Evolutionary conservation across 805 yeast species (phyloP).

Genomic region (Yarrowia osloensis): DNA sequence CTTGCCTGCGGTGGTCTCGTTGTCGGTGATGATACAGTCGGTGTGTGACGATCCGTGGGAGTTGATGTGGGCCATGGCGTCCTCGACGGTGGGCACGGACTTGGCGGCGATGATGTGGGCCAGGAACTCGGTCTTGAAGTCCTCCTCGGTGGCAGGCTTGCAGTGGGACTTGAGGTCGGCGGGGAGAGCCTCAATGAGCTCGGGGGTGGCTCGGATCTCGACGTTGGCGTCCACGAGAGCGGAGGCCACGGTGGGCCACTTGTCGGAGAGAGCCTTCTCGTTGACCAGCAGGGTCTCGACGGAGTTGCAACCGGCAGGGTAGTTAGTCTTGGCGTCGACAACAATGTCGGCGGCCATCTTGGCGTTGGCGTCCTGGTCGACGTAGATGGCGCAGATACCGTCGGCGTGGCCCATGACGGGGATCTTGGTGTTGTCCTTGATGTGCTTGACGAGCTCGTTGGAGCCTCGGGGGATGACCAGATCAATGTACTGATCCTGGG

Average conservation of each 20-base stretch:
- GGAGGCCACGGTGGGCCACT: slow-evolving; percentile 37
- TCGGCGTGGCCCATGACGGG: slow-evolving; percentile 99
- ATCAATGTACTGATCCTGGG: slow-evolving; percentile 87
- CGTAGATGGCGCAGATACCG: slow-evolving; percentile 88
- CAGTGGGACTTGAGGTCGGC: slow-evolving; percentile 31
- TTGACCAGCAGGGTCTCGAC: slow-evolving; percentile 81
- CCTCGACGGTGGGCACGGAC: slow-evolving; percentile 57
- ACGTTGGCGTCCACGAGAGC: slow-evolving; percentile 66
- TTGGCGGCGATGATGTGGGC: slow-evolving; percentile 80
- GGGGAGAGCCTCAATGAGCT: slow-evolving; percentile 35
- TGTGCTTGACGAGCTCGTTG: slow-evolving; percentile 81
- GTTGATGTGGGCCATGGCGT: slow-evolving; percentile 86
- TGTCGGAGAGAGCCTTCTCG: slow-evolving; percentile 45
- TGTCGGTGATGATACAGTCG: slow-evolving; percentile 83
- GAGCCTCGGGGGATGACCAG: slow-evolving; percentile 98
- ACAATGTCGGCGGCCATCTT: slow-evolving; percentile 73
- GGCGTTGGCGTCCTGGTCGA: slow-evolving; percentile 76
- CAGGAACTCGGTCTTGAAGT: slow-evolving; percentile 81
- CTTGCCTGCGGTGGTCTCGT: slow-evolving; percentile 65
- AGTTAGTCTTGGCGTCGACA: slow-evolving; percentile 89
- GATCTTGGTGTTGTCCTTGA: slow-evolving; percentile 85
- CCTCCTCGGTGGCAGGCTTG: slow-evolving; percentile 57
- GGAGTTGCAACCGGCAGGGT: slow-evolving; percentile 99
- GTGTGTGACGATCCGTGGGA: slow-evolving; percentile 94
- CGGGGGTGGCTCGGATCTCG: slow-evolving; percentile 61